A percentile compares a stretch with the other conserved stretches of the same genome.
Conservation (phyloP, 1,284 basidiomycete genomes). For the Kalmanozyma brasiliensis region DNA sequence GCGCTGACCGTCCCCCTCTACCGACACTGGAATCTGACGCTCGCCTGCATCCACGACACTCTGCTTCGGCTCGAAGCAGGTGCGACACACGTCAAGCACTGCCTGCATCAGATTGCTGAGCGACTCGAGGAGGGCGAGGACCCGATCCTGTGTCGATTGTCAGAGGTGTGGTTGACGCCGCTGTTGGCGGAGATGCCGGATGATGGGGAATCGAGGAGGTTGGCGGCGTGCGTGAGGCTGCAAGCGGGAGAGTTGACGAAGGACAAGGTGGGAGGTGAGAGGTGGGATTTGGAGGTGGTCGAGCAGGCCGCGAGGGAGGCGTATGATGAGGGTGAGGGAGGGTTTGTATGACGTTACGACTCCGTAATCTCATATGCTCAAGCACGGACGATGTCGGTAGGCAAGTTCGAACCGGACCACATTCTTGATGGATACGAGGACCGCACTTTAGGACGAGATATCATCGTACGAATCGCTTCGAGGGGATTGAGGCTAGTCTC, state of each 20-base stretch:
- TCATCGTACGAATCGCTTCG: too few relatives aligned
- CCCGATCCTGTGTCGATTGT: slow-evolving; percentile 19
- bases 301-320: slow-evolving; percentile 37
- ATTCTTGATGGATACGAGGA: too few relatives aligned
- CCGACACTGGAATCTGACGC: slow-evolving; percentile 36
- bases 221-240: slow-evolving; percentile 2
- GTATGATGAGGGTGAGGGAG: slow-evolving; percentile 40
- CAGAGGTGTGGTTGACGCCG: slow-evolving; percentile 16
- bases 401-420: too few relatives aligned
- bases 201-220: slow-evolving; percentile 3
- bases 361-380: too few relatives aligned
- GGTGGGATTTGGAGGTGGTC: slow-evolving; percentile 36
- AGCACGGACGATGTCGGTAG: too few relatives aligned
- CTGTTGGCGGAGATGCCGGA: slow-evolving; percentile 11
- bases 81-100: slow-evolving; percentile 4
- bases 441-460: too few relatives aligned
- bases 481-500: too few relatives aligned
- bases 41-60: slow-evolving; percentile 23
- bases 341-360: slow-evolving; percentile 29
- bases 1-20: slow-evolving; percentile 34
- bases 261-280: slow-evolving; percentile 23
- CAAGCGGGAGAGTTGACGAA: slow-evolving; percentile 14
- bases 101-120: slow-evolving; percentile 9
- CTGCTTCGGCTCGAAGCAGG: slow-evolving; percentile 17
- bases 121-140: slow-evolving; percentile 24